These are phyloP conservation scores for Boletus coccyginus DNA, from an alignment of 768 basidiomycete genomes.

Conservation along the genomic window DNA sequence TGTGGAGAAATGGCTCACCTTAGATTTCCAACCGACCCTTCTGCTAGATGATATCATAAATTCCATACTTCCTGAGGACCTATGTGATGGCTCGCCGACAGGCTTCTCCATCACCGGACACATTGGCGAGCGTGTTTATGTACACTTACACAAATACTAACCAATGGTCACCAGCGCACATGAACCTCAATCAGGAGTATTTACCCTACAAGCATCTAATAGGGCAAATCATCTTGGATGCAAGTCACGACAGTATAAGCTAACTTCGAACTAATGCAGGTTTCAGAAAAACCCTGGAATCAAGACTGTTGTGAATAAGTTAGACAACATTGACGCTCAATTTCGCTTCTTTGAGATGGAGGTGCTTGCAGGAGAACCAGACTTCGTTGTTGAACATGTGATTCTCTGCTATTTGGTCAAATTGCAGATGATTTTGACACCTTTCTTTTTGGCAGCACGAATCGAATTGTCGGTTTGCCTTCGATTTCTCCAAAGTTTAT, in stretches of 20 bases:
- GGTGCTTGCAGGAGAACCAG: slow-evolving; percentile 83
- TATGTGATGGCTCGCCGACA: slow-evolving; percentile 75
- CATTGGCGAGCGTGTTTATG: slow-evolving; percentile 59
- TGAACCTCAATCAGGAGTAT: slow-evolving; percentile 90
- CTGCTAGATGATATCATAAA: slow-evolving; percentile 77
- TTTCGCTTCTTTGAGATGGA: slow-evolving; percentile 98
- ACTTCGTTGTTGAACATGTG: slow-evolving; percentile 87
- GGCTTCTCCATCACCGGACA: slow-evolving; percentile 91
- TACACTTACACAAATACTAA: background rate
- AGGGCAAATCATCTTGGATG: slow-evolving; percentile 90
- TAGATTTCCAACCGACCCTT: background rate
- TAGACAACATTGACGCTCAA: slow-evolving; percentile 77
- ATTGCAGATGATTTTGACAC: background rate
- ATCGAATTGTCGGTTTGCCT: slow-evolving; percentile 81
- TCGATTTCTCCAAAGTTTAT: slow-evolving; percentile 94
- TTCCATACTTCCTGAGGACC: slow-evolving; percentile 74
- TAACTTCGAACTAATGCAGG: slow-evolving; percentile 6
- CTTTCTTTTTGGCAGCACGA: slow-evolving; percentile 56
- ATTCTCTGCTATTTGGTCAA: slow-evolving; percentile 23
- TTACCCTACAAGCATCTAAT: slow-evolving; percentile 89
- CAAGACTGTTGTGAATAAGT: slow-evolving; percentile 92
- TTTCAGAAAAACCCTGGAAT: slow-evolving; percentile 81
- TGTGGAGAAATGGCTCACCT: slow-evolving; percentile 28
- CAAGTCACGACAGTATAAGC: slow-evolving; percentile 35
- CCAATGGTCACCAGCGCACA: slow-evolving; percentile 58